Base-by-base conservation (phyloP, 768 basidiomycete species). In the Collybia nuda region DNA sequence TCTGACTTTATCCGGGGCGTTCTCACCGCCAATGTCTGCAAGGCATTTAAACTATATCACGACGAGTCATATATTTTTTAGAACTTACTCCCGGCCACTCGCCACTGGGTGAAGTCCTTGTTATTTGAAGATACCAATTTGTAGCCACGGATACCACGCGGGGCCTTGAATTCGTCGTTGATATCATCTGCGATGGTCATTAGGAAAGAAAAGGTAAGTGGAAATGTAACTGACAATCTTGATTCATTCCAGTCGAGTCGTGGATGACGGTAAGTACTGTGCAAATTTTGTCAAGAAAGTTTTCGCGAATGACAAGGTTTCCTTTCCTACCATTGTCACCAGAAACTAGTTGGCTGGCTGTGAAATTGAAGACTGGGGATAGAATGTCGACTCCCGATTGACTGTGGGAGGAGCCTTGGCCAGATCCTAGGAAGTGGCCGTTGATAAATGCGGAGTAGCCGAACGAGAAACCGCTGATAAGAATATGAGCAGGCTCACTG, bases 121-220 rank as follows among this genome's bases (percentile, higher is more conserved):
- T 60, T 62, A 48, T 62, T 59, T 2, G 51, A 60, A 21, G 68
- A 70, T 15, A 73, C 50, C 8, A 88, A 73, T 46, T 67, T 61
- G 62, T 86, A 87, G 9, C 85, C 85, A 0, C 83, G 75, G 39
- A 88, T 78, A 5, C 86, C 86, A n/a, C 85, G 76, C 3, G 84
- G 82, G 0, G 79, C 84, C 60, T 83, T 86, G 56, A 68, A 68
- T 43, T 71, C 69, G 44, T 71, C 68, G 44, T 71, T 48, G 51
- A 71, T 65, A 43, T 69, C 57, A 51, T 71, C 68, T 71, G 19
- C 2, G 19, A 26, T 6, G 8, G 9, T 37, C 12, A 39, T 29
- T 14, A 43, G 11, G 14, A 19, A 50, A 7, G n/a, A 32, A 5
- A 28, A 23, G 5, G 28, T 5, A 12, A 9, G 38, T 24, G 14